Percentiles rank a stretch among this genome's conserved stretches.
These are phyloP conservation scores for Saturnispora dispora DNA, from an alignment of 805 yeast species.

Conservation along the genomic window DNA sequence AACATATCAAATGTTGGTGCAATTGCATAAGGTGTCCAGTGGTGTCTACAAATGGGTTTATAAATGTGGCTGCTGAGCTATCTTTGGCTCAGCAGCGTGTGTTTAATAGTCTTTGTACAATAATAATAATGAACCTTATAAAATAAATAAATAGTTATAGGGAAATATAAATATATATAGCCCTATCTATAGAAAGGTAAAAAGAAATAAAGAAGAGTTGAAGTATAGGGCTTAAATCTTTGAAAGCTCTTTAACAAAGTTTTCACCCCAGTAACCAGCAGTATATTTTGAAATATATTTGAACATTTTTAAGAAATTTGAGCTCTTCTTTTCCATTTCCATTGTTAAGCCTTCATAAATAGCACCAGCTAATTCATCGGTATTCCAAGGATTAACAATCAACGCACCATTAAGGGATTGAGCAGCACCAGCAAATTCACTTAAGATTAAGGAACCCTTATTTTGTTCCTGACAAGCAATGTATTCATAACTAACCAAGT, in stretches of 20 bases:
- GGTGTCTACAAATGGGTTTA: slow-evolving; percentile 9
- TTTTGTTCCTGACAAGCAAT: slow-evolving; percentile 83
- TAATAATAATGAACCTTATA: background rate
- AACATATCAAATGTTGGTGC: slow-evolving; percentile 4
- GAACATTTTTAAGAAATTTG: slow-evolving; percentile 78
- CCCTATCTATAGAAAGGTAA: background rate
- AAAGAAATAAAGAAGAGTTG: background rate
- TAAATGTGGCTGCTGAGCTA: background rate
- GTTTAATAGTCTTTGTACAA: background rate
- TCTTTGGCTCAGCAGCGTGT: background rate
- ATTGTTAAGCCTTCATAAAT: slow-evolving; percentile 80
- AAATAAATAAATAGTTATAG: background rate
- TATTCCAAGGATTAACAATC: slow-evolving; percentile 97
- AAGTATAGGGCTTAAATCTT: slow-evolving; percentile 9
- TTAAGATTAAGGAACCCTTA: slow-evolving; percentile 77
- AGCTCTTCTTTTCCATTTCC: slow-evolving; percentile 68
- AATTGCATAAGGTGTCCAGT: background rate
- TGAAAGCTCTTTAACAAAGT: slow-evolving; percentile 75
- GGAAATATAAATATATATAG: too few relatives aligned
- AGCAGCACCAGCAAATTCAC: slow-evolving; percentile 99
- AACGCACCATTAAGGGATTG: slow-evolving; percentile 92
- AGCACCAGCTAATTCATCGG: slow-evolving; percentile 83
- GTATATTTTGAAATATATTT: slow-evolving; percentile 88
- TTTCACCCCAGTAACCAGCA: slow-evolving; percentile 95
- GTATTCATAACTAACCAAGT: slow-evolving; percentile 90